Percentiles rank a stretch among this genome's conserved stretches.
Evolutionary conservation across 139 green algal genomes (phyloP).

Genomic region (Spirogloea muscicola): DNA sequence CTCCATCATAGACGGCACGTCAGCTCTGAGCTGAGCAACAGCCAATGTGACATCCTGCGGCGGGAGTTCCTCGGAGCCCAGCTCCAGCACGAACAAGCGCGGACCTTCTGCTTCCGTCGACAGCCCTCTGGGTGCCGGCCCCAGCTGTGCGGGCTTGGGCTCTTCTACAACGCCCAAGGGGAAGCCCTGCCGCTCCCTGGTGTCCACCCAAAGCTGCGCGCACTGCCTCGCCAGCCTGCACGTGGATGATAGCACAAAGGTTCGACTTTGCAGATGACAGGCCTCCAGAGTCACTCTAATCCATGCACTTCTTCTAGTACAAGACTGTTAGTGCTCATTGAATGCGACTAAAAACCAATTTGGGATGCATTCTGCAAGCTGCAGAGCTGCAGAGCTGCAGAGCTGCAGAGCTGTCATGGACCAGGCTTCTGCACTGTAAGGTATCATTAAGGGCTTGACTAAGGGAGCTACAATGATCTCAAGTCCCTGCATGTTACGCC

Average conservation of each 20-base stretch:
- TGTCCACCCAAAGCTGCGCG: conserved; percentile 75
- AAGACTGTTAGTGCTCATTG: background rate
- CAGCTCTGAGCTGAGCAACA: conserved; percentile 71
- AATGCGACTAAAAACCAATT: no score
- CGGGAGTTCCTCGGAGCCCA: conserved; percentile 96
- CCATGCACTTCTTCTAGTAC: background rate
- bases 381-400: no score
- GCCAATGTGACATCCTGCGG: conserved; percentile 77
- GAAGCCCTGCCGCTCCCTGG: conserved; percentile 82
- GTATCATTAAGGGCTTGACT: background rate
- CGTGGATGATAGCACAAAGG: no score
- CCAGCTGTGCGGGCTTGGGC: conserved; percentile 38
- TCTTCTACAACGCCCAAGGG: conserved; percentile 66
- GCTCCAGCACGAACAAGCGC: conserved; percentile 84
- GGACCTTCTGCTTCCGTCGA: background rate
- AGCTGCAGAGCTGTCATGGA: no score
- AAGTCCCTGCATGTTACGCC: no score
- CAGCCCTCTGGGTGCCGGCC: background rate
- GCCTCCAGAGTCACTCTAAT: background rate
- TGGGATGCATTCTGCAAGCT: no score
- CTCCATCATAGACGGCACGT: conserved; percentile 69
- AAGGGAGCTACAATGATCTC: no score
- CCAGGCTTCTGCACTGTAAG: background rate
- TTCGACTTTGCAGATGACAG: background rate
- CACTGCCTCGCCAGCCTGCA: conserved; percentile 49